Evolutionary conservation across 1,284 basidiomycete species (phyloP), one percentile per base, ranked within the genome.

Genomic region (Porogramme epimiltina): DNA sequence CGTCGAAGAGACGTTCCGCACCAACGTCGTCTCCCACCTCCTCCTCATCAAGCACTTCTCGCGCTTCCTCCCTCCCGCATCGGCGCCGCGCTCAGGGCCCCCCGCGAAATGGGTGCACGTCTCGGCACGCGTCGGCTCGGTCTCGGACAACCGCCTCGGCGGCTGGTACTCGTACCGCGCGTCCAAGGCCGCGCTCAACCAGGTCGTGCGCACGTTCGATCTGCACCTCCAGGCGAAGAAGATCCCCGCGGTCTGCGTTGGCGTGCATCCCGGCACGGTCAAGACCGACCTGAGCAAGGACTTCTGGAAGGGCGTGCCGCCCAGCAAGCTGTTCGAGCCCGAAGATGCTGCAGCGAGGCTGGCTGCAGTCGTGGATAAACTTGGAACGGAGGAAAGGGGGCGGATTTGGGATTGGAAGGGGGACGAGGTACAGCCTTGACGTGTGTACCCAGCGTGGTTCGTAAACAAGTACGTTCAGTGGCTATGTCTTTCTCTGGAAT

Each of bases 151-250:
- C 64, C 67, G 68, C 28, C 74, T 73, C 43, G 85, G 85, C 6
- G 84, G 82, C 25, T 90, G 87, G 87, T 89, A 86, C 66, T 85
- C 82, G 23, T 90, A 90, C 66, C 78, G 87, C 39, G 75, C 85
- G 49, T 87, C 85, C 49, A 91, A 91, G 66, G 82, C 87, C 0
- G 87, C 88, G 39, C 74, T 90, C 52, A 89, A 91, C 64, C 87
- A 90, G 66, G 75, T 86, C 43, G 73, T 89, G 62, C 81, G 82
- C 52, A 87, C 84, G 2, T 81, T 89, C 54, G 82, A 88, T 63
- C 70, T 83, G 52, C 82, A 90, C 62, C 73, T 90, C 34, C 66
- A 74, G 54, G 72, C 77, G 66, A 77, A 78, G 59, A 77, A 75
- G 52, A 72, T 67, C 3, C 75, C 77, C 6, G 81, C 83, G 10